Base-by-base conservation (phyloP, 495 filamentous ascomycete genomes). In the Amniculicola lignicola region DNA sequence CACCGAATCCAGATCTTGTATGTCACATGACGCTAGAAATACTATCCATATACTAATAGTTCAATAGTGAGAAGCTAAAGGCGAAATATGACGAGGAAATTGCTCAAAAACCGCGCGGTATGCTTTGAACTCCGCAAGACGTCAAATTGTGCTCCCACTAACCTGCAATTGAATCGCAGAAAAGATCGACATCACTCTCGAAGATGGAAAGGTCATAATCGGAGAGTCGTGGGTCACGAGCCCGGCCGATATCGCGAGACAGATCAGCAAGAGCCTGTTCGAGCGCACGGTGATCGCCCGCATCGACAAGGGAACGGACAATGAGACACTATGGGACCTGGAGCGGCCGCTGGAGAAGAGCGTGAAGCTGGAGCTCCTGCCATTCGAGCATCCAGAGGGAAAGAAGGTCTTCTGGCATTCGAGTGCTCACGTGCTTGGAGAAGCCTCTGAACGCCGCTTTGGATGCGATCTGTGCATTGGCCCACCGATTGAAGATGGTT, bases 381-480 rank as follows among this genome's bases (percentile, higher is more conserved):
- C 85, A 27, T 97, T 96, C 70, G 86, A 90, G 43, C 74, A 90
- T 67, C 83, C 87, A 4, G 83, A 94, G 68, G 93, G 88, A 57
- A 86, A 72, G 64, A 77, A 86, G 57, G 89, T 93, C 5, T 95
- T 92, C 67, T 94, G 89, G 90, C 93, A 98, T 70, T 91, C 86
- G 2, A 89, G 84, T 58, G 93, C 93, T 23, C 93, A 98, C 70
- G 79, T 89, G 50, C 82, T 98, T n/a, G 93, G 93, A 51, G 92
- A 96, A 70, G 89, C 90, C 41, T 87, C 84, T 35, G 94, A 98
- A 70, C 81, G 84, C 57, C 81, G 90, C 59, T 98, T 87, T 68
- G 87, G 86, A 39, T 96, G 90, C 73, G 82, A 90, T 54, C 78
- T 98, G 41, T 95, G 89, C 60, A 90, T 95, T 65, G 93, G 93